Evolutionary conservation across 768 basidiomycete genomes (phyloP).

Genomic region (Collybiopsis confluens): DNA sequence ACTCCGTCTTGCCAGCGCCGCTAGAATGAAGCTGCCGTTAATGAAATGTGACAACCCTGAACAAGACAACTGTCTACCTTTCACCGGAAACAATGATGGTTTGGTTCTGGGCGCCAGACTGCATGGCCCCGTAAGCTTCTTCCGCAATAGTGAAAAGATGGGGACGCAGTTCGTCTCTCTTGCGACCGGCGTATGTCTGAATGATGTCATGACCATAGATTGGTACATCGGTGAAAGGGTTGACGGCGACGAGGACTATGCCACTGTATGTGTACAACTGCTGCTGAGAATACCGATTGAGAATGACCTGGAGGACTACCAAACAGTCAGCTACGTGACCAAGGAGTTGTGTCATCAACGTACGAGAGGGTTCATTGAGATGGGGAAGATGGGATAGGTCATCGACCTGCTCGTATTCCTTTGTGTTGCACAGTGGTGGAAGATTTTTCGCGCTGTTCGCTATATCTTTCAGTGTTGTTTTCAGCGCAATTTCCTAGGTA

Average conservation of each 20-base stretch:
- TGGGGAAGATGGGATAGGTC: conserved; percentile 97
- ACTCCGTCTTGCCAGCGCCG: conserved; percentile 99
- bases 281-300: conserved; percentile 84
- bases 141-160: conserved; percentile 99
- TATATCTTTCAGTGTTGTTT: not conserved
- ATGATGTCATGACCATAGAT: conserved; percentile 97
- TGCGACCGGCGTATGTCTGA: conserved; percentile 72
- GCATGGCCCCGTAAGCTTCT: conserved; percentile 97
- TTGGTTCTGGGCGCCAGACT: conserved; percentile 87
- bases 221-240: conserved; percentile 95
- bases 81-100: conserved; percentile 99
- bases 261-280: conserved; percentile 99
- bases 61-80: conserved; percentile 58
- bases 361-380: conserved; percentile 87
- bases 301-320: conserved; percentile 91
- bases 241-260: conserved; percentile 97
- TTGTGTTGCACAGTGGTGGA: conserved; percentile 94
- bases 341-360: not conserved
- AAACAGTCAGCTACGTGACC: conserved; percentile 1
- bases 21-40: conserved; percentile 34
- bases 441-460: conserved; percentile 27
- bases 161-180: conserved; percentile 90
- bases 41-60: conserved; percentile 12
- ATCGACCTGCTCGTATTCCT: conserved; percentile 91
- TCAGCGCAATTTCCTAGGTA: not conserved